Conservation (phyloP, 1,139 yeast genomes). For the Dujonia santamariae region DNA sequence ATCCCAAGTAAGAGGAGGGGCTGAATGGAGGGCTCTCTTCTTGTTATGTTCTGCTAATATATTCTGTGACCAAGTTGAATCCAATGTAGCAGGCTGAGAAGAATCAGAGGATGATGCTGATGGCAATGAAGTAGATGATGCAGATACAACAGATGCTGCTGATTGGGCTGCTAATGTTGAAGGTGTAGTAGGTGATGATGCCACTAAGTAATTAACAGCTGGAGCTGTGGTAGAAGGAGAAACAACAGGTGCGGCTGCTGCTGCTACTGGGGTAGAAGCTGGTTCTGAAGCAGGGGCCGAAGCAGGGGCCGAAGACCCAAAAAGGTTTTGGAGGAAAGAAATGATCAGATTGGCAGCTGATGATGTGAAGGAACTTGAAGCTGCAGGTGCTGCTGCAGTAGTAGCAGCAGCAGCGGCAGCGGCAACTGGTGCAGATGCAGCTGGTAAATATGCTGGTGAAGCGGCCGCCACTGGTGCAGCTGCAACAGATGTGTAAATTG, state of each 20-base stretch:
- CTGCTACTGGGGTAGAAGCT: slow-evolving; percentile 10
- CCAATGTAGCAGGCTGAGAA: slow-evolving; percentile 14
- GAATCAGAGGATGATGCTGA: slow-evolving; percentile 4
- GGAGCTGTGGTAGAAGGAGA: slow-evolving; percentile 7
- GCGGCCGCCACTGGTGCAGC: slow-evolving; percentile 12
- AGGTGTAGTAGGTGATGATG: slow-evolving; percentile 5
- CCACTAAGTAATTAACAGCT: slow-evolving; percentile 3
- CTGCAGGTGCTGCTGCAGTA: slow-evolving; percentile 5
- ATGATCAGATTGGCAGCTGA: neutral
- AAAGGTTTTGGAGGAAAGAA: slow-evolving; percentile 3
- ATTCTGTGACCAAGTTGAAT: slow-evolving; percentile 31
- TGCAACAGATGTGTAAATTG: slow-evolving; percentile 13
- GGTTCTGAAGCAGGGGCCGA: slow-evolving; percentile 8
- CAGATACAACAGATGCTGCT: slow-evolving; percentile 7
- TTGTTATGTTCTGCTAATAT: slow-evolving; percentile 63
- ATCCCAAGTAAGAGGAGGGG: slow-evolving; percentile 61
- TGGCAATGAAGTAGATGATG: slow-evolving; percentile 7
- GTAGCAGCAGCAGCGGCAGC: slow-evolving; percentile 8
- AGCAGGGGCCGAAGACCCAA: slow-evolving; percentile 1
- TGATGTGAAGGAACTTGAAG: slow-evolving; percentile 1
- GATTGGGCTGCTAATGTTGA: slow-evolving; percentile 8
- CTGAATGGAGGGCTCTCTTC: slow-evolving; percentile 67
- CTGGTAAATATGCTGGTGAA: slow-evolving; percentile 10
- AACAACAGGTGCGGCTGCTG: slow-evolving; percentile 7
- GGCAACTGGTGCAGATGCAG: slow-evolving; percentile 8